phyloP scores from a whole-genome alignment of 2,329 filamentous ascomycete genomes.

The Fusarium nygamai region DNA sequence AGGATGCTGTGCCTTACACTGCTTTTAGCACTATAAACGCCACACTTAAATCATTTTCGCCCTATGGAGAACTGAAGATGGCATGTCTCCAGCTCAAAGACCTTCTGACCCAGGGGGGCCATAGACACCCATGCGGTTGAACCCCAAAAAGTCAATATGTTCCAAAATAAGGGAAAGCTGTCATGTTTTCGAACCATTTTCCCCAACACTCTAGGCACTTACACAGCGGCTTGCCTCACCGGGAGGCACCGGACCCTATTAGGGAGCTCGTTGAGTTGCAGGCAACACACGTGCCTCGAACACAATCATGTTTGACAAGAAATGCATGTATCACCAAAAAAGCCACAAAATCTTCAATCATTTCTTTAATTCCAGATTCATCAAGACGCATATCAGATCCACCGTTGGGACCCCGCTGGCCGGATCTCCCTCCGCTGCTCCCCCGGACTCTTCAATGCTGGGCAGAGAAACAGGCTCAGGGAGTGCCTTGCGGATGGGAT shows the following conservation, averaged over 20 bases:
- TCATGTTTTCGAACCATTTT: not conserved
- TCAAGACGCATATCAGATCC: constrained; percentile 31
- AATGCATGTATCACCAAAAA: not conserved
- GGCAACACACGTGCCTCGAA: not conserved
- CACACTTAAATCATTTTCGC: constrained; percentile 35
- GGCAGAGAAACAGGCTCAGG: constrained; percentile 16
- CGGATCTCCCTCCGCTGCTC: constrained; percentile 14
- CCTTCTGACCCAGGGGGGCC: constrained; percentile 6
- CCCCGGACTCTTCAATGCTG: constrained; percentile 23
- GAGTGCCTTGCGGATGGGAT: constrained; percentile 32
- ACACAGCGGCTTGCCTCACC: not conserved
- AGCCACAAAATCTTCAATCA: not conserved
- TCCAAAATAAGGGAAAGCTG: not conserved
- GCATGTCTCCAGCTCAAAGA: not conserved
- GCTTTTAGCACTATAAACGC: constrained; percentile 23
- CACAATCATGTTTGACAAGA: not conserved
- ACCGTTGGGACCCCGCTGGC: not conserved
- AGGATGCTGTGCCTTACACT: not conserved
- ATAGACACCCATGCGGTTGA: not conserved
- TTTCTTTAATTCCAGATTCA: constrained; percentile 18
- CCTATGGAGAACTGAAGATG: not conserved
- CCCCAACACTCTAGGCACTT: constrained; percentile 2
- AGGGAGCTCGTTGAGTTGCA: constrained; percentile 8
- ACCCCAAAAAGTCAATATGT: constrained; percentile 14
- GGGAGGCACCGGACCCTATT: not conserved